phyloP scores from a whole-genome alignment of 2,329 filamentous ascomycete species.

The Curvularia verruculosa region DNA sequence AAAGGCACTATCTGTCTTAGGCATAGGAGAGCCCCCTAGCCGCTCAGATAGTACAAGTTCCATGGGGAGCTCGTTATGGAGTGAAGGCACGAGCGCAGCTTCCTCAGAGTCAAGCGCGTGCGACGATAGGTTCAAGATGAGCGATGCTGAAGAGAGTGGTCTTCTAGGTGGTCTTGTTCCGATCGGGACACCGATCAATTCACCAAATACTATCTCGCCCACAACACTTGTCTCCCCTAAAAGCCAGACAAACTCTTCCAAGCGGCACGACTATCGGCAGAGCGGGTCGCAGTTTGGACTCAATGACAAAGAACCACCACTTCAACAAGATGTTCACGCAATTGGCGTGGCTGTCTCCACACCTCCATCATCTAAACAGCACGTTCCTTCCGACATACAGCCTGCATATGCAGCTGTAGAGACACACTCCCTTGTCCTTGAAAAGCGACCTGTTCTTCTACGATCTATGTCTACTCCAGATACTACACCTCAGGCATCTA shows the following conservation, averaged over 20 bases:
- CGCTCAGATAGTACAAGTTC: slow-evolving; percentile 40
- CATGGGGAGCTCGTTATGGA: slow-evolving; percentile 37
- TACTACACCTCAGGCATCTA: background rate
- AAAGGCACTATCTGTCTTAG: slow-evolving; percentile 1
- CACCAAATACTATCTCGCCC: slow-evolving; percentile 11
- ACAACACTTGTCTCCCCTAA: slow-evolving; percentile 9
- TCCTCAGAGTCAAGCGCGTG: slow-evolving; percentile 41
- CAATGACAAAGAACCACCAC: background rate
- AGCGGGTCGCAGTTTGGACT: slow-evolving; percentile 18
- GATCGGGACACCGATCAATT: slow-evolving; percentile 18
- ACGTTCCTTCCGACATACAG: slow-evolving; percentile 1
- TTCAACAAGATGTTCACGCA: background rate
- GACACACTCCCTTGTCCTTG: slow-evolving; percentile 2
- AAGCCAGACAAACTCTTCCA: slow-evolving; percentile 18
- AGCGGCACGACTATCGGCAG: slow-evolving; percentile 10
- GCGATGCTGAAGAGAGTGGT: slow-evolving; percentile 31
- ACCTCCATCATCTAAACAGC: slow-evolving; percentile 14
- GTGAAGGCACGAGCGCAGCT: slow-evolving; percentile 33
- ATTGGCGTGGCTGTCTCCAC: slow-evolving; percentile 26
- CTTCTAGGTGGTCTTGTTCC: slow-evolving; percentile 40
- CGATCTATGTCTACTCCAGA: slow-evolving; percentile 3
- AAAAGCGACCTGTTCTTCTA: slow-evolving; percentile 5
- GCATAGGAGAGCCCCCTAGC: slow-evolving; percentile 17
- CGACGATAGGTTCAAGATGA: slow-evolving; percentile 23
- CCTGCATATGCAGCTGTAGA: background rate